phyloP scores from a whole-genome alignment of 768 basidiomycete species.

The Sistotremastrum suecicum region DNA sequence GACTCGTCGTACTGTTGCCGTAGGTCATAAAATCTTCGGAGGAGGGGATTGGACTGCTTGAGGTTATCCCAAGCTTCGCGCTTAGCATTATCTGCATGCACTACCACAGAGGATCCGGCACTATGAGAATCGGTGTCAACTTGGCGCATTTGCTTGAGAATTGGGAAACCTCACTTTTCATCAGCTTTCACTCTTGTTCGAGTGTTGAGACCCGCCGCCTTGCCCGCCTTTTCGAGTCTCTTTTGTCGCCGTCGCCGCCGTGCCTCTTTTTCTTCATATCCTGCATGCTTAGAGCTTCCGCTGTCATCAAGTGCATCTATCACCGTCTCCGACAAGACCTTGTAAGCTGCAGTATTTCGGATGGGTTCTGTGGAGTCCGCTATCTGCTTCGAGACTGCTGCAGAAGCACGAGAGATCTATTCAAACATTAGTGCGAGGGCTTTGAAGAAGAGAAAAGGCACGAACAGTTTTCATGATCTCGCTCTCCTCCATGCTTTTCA shows the following conservation, averaged over 20 bases:
- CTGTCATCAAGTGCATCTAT: slow-evolving; percentile 91
- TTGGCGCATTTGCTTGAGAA: neutral
- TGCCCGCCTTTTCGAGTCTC: slow-evolving; percentile 77
- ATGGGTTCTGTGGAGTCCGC: slow-evolving; percentile 91
- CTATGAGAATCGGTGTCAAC: slow-evolving; percentile 22
- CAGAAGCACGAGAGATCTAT: slow-evolving; percentile 75
- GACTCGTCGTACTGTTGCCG: slow-evolving; percentile 78
- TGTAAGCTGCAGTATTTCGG: slow-evolving; percentile 91
- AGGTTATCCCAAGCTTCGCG: slow-evolving; percentile 71
- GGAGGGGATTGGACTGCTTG: slow-evolving; percentile 67
- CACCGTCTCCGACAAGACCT: slow-evolving; percentile 75
- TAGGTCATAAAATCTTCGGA: slow-evolving; percentile 42
- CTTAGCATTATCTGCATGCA: slow-evolving; percentile 69
- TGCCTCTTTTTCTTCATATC: slow-evolving; percentile 90
- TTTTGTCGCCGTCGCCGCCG: slow-evolving; percentile 67
- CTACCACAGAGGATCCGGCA: slow-evolving; percentile 73
- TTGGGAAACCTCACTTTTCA: slow-evolving; percentile 49
- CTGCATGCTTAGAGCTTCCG: slow-evolving; percentile 85
- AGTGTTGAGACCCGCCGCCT: slow-evolving; percentile 40
- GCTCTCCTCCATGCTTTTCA: slow-evolving; percentile 90
- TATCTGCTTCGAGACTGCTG: slow-evolving; percentile 75
- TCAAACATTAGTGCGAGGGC: neutral
- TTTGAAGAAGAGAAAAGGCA: slow-evolving; percentile 6
- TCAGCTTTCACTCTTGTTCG: slow-evolving; percentile 48
- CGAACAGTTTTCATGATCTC: slow-evolving; percentile 77